Base-by-base conservation (phyloP, 768 basidiomycete species). In the Russula ochroleuca region DNA sequence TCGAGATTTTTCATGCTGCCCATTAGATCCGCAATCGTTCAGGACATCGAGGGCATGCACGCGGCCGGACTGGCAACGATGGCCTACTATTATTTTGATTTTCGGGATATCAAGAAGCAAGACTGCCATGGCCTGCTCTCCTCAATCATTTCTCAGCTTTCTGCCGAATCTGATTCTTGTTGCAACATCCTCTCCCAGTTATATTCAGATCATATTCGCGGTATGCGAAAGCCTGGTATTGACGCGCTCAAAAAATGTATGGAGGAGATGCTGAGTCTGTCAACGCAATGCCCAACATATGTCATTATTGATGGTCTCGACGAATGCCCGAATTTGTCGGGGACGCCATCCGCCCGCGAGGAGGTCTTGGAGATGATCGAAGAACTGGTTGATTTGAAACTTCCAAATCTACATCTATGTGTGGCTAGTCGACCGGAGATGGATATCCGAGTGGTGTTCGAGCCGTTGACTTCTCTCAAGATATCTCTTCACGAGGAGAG, bases 21-120 rank as follows among this genome's bases (percentile, higher is more conserved):
- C 0, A 15, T 10, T 21, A 62, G 61, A 15, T 62, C 61, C 0
- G 54, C 54, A 3, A 55, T 62, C n/a, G 50, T 62, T 15, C 17
- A 62, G 5, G 55, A 62, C 4, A 13, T 62, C 25, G 31, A 33
- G 3, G 2, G 13, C 28, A 35, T 43, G 35, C 54, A n/a, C 5
- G 21, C 25, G 9, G 48, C 47, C 3, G 60, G 60, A 40, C 9
- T 61, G 25, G 60, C 60, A 1, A 37, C 33, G 8, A 45, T 54
- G 52, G 61, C 37, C 1, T 62, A 62, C n/a, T 62, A 56, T 45
- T 62, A 62, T 4, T 62, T 52, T 8, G 61, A 62, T 37, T 62
- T 62, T 47, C n/a, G 61, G 17, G 61, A 62, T 23, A n/a, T 15
- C 33, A 19, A 38, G 23, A 62, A 62, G 4, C 61, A 62, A 33